Percentiles rank a stretch among this genome's conserved stretches.
Evolutionary conservation across 2,329 filamentous ascomycete species (phyloP).

Genomic region (Salinomyces thailandicus): DNA sequence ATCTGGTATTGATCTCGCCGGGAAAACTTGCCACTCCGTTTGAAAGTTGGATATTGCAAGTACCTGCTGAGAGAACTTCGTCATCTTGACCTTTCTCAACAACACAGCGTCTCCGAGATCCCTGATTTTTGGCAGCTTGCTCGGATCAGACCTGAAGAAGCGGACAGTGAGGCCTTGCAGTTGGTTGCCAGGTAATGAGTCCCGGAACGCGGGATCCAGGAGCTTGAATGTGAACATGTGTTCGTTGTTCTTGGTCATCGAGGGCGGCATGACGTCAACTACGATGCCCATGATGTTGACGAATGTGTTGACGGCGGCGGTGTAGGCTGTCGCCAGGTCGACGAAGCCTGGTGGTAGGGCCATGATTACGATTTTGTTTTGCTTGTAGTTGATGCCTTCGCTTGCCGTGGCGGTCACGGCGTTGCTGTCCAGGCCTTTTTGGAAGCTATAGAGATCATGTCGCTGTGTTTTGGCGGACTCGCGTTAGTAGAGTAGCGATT

Average conservation of each 20-base stretch:
- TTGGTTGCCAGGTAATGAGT: conserved; percentile 6
- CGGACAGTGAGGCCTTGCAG: conserved; percentile 34
- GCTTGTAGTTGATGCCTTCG: too few relatives aligned
- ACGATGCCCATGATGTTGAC: conserved; percentile 62
- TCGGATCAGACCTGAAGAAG: conserved; percentile 46
- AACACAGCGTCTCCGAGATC: conserved; percentile 54
- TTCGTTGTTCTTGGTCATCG: conserved; percentile 36
- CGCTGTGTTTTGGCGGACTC: too few relatives aligned
- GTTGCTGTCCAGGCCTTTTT: too few relatives aligned
- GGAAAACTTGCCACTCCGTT: conserved; percentile 19
- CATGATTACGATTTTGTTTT: too few relatives aligned
- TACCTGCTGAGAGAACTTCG: conserved; percentile 8
- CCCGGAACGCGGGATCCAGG: conserved; percentile 24
- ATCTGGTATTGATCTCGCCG: conserved; percentile 17
- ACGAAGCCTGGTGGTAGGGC: conserved; percentile 16
- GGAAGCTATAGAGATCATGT: too few relatives aligned
- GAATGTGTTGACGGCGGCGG: conserved; percentile 12
- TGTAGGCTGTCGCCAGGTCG: conserved; percentile 16
- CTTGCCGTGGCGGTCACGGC: too few relatives aligned
- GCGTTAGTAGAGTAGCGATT: too few relatives aligned
- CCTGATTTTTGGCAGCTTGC: conserved; percentile 29
- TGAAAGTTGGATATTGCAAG: conserved; percentile 17
- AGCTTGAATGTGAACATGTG: conserved; percentile 28
- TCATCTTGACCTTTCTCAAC: conserved; percentile 35
- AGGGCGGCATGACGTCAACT: conserved; percentile 50